Conservation (phyloP, 148 eudicot species). For the Hydrangea macrophylla region DNA sequence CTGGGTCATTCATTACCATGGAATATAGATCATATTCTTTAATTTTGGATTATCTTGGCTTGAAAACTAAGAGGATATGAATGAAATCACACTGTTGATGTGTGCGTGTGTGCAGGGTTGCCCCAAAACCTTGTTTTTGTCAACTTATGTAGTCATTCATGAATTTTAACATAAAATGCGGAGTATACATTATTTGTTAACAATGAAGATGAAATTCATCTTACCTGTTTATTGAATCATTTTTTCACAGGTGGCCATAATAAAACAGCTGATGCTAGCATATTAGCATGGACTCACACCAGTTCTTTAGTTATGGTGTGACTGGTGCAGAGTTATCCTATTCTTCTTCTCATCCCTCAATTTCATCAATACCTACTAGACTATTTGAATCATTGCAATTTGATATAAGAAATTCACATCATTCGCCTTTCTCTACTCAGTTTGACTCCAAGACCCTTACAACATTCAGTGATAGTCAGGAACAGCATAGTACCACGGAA, state of each 20-base stretch:
- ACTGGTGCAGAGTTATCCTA: constrained; percentile 42
- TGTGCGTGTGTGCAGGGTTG: background rate
- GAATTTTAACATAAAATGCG: background rate
- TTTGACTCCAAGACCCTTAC: constrained; percentile 47
- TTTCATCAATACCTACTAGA: constrained; percentile 39
- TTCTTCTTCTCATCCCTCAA: constrained; percentile 32
- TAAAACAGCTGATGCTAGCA: constrained; percentile 25
- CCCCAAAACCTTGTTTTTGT: background rate
- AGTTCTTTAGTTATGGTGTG: constrained; percentile 38
- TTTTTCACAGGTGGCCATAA: constrained; percentile 6
- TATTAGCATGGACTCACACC: constrained; percentile 76
- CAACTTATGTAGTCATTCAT: background rate
- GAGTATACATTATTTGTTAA: background rate
- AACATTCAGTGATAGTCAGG: constrained; percentile 46
- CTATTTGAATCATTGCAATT: constrained; percentile 45
- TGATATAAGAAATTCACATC: constrained; percentile 53
- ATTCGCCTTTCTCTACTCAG: constrained; percentile 57
- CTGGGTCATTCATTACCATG: background rate
- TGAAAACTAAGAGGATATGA: background rate
- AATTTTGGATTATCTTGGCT: background rate
- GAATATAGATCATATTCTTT: background rate
- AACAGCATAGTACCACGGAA: constrained; percentile 57
- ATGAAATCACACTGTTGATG: background rate
- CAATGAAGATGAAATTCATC: background rate
- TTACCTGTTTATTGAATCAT: background rate